Conservation (phyloP, 2,329 filamentous ascomycete species). For the Calonectria pteridis region DNA sequence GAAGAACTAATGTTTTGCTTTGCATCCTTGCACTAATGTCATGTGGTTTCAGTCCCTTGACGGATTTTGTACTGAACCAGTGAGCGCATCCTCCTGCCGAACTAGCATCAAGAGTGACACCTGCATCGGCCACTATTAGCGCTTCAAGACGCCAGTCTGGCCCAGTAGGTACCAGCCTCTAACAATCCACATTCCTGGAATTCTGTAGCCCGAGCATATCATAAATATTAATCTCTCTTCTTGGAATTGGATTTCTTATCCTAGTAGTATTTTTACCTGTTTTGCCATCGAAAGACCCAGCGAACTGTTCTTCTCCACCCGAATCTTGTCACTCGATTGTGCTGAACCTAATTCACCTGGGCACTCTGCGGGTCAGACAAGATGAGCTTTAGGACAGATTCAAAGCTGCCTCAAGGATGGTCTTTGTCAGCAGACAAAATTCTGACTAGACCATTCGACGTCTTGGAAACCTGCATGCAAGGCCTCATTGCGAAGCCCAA, state of each 20-base stretch:
- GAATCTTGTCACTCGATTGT: neutral
- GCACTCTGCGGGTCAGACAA: neutral
- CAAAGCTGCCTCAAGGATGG: neutral
- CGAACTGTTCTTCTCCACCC: neutral
- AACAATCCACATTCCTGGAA: neutral
- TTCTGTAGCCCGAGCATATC: neutral
- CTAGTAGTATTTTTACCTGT: no score
- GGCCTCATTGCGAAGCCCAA: neutral
- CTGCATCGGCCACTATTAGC: neutral
- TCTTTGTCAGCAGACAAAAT: neutral
- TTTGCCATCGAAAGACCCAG: neutral
- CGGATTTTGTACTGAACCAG: neutral
- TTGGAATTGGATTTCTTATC: neutral
- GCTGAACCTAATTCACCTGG: neutral
- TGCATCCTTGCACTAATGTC: neutral
- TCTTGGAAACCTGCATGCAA: neutral
- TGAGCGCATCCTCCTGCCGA: neutral
- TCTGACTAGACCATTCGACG: neutral
- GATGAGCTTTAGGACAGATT: neutral
- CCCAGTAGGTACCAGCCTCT: neutral
- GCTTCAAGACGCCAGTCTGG: neutral
- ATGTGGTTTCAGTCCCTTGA: neutral
- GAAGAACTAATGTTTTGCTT: no score
- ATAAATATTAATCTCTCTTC: neutral
- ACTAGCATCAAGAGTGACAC: neutral